Percentiles rank a stretch among this genome's conserved stretches.
phyloP scores from a whole-genome alignment of 2,329 filamentous ascomycete species.

The Colletotrichum shisoi region DNA sequence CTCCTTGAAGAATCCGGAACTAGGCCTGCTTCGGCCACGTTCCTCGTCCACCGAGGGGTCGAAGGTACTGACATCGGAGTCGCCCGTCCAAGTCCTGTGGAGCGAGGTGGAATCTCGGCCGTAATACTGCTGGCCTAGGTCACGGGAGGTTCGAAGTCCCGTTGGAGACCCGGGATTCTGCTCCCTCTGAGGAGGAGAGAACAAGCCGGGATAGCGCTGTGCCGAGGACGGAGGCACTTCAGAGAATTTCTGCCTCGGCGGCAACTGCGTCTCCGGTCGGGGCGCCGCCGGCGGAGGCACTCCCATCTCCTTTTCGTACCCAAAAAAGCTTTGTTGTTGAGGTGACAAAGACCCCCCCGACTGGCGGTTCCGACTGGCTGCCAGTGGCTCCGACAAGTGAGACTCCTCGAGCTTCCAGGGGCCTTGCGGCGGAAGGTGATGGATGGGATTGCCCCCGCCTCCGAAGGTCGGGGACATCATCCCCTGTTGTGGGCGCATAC shows the following conservation, averaged over 20 bases:
- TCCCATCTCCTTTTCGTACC: constrained; percentile 63
- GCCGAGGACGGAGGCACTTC: constrained; percentile 61
- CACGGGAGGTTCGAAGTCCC: constrained; percentile 39
- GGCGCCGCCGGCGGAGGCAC: constrained; percentile 36
- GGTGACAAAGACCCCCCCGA: constrained; percentile 41
- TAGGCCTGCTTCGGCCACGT: constrained; percentile 50
- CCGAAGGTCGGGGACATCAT: constrained; percentile 26
- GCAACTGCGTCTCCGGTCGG: constrained; percentile 38
- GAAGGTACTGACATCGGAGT: constrained; percentile 50
- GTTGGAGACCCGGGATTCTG: constrained; percentile 34
- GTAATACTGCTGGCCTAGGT: constrained; percentile 37
- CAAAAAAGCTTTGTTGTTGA: constrained; percentile 51
- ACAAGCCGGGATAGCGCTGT: constrained; percentile 59
- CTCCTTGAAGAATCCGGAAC: constrained; percentile 61
- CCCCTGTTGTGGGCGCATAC: constrained; percentile 32
- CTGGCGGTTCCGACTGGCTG: constrained; percentile 36
- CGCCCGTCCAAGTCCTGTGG: constrained; percentile 53
- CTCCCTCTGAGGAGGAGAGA: constrained; percentile 43
- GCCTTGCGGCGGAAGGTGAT: constrained; percentile 54
- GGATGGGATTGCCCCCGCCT: constrained; percentile 49
- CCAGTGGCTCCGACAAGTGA: constrained; percentile 59
- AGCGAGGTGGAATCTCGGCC: constrained; percentile 47
- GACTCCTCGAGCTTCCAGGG: constrained; percentile 66
- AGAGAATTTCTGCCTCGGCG: constrained; percentile 45
- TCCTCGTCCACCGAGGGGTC: constrained; percentile 50